Percentiles rank a stretch among this genome's conserved stretches.
Conservation (phyloP, 495 filamentous ascomycete genomes). For the Astrothelium macrocarpum region DNA sequence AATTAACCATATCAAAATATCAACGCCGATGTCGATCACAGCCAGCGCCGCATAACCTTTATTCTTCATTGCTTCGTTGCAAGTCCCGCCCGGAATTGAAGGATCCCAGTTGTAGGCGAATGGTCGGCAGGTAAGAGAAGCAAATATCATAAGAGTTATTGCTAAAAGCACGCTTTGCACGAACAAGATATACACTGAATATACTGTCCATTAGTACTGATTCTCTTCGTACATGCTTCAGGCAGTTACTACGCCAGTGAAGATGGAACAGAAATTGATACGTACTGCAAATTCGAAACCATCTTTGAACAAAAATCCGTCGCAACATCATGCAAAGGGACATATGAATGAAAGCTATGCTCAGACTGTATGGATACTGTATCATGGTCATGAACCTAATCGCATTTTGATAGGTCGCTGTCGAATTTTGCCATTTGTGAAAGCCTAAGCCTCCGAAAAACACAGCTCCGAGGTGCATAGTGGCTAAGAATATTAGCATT, state of each 20-base stretch:
- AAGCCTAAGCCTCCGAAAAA: neutral
- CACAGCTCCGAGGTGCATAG: neutral
- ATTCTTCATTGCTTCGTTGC: neutral
- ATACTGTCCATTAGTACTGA: neutral
- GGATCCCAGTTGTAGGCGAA: neutral
- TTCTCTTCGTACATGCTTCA: neutral
- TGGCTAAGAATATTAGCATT: neutral
- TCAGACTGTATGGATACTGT: neutral
- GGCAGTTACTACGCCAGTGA: neutral
- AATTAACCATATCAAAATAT: neutral
- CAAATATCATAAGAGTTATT: neutral
- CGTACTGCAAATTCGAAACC: neutral
- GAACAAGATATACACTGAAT: neutral
- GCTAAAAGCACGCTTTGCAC: neutral
- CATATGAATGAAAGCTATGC: neutral
- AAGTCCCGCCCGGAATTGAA: neutral
- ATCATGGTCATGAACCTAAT: neutral
- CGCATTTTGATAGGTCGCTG: neutral
- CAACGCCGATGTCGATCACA: neutral
- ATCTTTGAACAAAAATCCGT: neutral
- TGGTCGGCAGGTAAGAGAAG: neutral
- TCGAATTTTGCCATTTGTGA: conserved; percentile 1
- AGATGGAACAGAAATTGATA: neutral
- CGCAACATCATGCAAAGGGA: neutral
- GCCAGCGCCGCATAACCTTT: neutral